A percentile compares a stretch with the other conserved stretches of the same genome.
phyloP scores from a whole-genome alignment of 1,284 basidiomycete species.

The Bothia castanella region DNA sequence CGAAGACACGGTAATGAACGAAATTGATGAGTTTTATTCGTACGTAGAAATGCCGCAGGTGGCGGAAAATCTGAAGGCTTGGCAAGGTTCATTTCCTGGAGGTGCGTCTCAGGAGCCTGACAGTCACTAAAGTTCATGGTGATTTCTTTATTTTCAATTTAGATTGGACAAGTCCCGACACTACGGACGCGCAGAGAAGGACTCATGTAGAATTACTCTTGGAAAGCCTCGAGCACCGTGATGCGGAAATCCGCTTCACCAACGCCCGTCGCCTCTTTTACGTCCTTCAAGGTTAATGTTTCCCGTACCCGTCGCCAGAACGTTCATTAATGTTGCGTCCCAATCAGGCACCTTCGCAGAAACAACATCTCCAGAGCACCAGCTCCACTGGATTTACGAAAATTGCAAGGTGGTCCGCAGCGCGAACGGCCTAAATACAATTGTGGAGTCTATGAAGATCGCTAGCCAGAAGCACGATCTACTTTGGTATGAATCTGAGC shows the following conservation, averaged over 20 bases:
- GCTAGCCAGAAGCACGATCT: slow-evolving; percentile 87
- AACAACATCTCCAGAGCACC: slow-evolving; percentile 87
- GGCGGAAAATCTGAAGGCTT: slow-evolving; percentile 82
- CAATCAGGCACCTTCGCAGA: slow-evolving; percentile 84
- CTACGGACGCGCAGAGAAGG: slow-evolving; percentile 56
- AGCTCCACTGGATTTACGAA: slow-evolving; percentile 93
- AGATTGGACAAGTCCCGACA: slow-evolving; percentile 75
- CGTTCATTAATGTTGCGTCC: slow-evolving; percentile 19
- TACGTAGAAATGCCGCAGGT: slow-evolving; percentile 95
- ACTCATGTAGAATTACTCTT: slow-evolving; percentile 76
- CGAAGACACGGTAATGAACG: slow-evolving; percentile 91
- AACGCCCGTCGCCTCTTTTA: slow-evolving; percentile 88
- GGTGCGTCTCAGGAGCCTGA: slow-evolving; percentile 43
- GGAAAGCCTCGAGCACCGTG: slow-evolving; percentile 81
- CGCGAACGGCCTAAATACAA: slow-evolving; percentile 80
- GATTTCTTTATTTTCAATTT: slow-evolving; percentile 4
- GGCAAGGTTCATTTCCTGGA: slow-evolving; percentile 78
- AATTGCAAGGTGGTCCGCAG: slow-evolving; percentile 86
- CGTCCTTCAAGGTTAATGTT: slow-evolving; percentile 74
- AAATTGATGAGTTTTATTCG: slow-evolving; percentile 98
- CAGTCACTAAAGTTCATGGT: background rate
- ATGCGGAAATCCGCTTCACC: slow-evolving; percentile 78
- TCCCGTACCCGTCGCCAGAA: slow-evolving; percentile 6
- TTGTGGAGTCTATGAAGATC: slow-evolving; percentile 87
- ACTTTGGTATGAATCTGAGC: slow-evolving; percentile 51